Conservation (phyloP, 768 basidiomycete genomes). For the Amanita pseudoporphyria region DNA sequence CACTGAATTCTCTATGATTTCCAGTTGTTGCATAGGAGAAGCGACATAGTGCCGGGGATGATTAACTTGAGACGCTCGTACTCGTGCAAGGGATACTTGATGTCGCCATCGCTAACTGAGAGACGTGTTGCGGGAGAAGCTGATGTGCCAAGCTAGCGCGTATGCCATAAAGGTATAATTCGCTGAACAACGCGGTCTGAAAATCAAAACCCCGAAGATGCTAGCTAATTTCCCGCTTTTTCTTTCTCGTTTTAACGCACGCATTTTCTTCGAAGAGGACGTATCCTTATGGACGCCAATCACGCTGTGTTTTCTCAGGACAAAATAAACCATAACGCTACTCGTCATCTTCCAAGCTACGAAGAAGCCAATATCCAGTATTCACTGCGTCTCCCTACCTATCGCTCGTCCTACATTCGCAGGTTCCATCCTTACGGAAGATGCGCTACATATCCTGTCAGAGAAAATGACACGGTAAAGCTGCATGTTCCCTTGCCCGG, state of each 20-base stretch:
- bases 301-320: neutral
- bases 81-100: too few relatives aligned
- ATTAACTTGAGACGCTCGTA: too few relatives aligned
- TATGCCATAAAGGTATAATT: neutral
- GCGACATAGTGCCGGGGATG: too few relatives aligned
- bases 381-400: neutral
- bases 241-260: too few relatives aligned
- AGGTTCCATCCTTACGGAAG: conserved; percentile 2
- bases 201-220: neutral
- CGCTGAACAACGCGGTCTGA: neutral
- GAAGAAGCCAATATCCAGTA: neutral
- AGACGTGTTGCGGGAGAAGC: too few relatives aligned
- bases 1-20: too few relatives aligned
- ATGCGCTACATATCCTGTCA: neutral
- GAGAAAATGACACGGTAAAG: neutral
- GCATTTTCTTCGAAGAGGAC: too few relatives aligned
- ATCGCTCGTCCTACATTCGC: neutral
- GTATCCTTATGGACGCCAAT: neutral
- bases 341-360: neutral
- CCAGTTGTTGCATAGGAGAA: too few relatives aligned
- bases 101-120: too few relatives aligned
- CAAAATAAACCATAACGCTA: neutral
- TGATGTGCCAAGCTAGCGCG: too few relatives aligned
- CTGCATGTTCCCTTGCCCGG: too few relatives aligned
- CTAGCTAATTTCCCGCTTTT: neutral